Percentiles rank a stretch among this genome's conserved stretches.
phyloP scores from a whole-genome alignment of 225 moss, liverwort and hornwort genomes.

The Polytrichum commune region DNA sequence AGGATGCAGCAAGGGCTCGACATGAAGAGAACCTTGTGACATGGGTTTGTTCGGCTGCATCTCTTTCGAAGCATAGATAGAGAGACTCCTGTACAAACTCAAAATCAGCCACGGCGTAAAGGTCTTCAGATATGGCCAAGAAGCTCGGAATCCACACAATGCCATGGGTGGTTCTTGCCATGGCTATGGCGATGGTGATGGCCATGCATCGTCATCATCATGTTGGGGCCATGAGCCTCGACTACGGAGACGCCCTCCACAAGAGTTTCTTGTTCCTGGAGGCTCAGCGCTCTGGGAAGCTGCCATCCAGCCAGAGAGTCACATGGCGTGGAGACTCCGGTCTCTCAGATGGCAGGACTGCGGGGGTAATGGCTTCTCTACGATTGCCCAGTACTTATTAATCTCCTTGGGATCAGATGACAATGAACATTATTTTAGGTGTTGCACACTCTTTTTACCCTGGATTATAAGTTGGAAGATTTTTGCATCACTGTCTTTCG shows the following conservation, averaged over 20 bases:
- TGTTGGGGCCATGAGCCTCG: constrained; percentile 17
- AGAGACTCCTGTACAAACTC: background rate
- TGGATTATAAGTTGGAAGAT: too few relatives aligned
- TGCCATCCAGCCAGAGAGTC: constrained; percentile 30
- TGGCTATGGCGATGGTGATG: background rate
- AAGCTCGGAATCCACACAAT: constrained; percentile 1
- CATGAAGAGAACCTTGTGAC: background rate
- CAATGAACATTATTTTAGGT: too few relatives aligned
- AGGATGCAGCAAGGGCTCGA: background rate
- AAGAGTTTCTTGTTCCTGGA: constrained; percentile 41
- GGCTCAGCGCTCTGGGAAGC: constrained; percentile 32
- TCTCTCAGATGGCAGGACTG: constrained; percentile 24
- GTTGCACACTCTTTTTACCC: too few relatives aligned
- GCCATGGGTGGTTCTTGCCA: constrained; percentile 3
- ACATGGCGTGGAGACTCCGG: constrained; percentile 39
- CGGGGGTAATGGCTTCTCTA: constrained; percentile 15
- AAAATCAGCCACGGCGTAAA: background rate
- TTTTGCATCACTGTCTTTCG: too few relatives aligned
- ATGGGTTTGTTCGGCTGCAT: background rate
- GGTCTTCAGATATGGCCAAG: constrained; percentile 11
- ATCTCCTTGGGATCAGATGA: too few relatives aligned
- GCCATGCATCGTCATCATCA: background rate
- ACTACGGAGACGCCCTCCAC: constrained; percentile 32
- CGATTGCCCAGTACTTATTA: background rate
- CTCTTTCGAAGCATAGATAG: background rate